Evolutionary conservation across 1,284 basidiomycete species (phyloP), one percentile per base, ranked within the genome.

Genomic region (Pascua sp.): DNA sequence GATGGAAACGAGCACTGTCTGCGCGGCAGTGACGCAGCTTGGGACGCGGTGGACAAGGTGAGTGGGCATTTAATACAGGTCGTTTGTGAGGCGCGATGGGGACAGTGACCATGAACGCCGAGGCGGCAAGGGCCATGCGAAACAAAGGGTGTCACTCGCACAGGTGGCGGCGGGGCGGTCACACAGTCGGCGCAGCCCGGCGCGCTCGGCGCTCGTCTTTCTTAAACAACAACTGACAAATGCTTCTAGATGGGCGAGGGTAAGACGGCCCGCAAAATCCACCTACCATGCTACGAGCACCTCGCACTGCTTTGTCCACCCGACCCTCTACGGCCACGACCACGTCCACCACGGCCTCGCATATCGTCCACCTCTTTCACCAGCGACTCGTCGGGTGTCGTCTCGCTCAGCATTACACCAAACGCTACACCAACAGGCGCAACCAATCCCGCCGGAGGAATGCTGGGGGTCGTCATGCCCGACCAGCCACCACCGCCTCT

Each of bases 261-360:
- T 2, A 62, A 65, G 53, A 73, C 71, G 56, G 63, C 61, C 40
- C 66, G 65, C 42, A 70, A 70, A 57, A 70, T 75, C 43, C 65
- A 71, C 42, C 53, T 75, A 13, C 70, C 71, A 10, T 66, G 58
- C 36, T 75, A 63, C 57, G 68, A 73, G 43, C 56, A 63, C 5
- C 59, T 75, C 4, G 58, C 62, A 3, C 47, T 69, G 0, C 60
- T 75, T 4, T 75, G 72, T 53, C 56, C 67, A 1, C 24, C 39
- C 16, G 60, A 65, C n/a, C 17, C 41, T 7, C 24, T 32, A 11
- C 49, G 51, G 5, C 45, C 42, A n/a, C 51, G 52, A 4, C 50
- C 46, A 17, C 49, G 60, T 5, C 53, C 53, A 8, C 32, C 51
- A 7, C 54, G 55, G 40, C 52, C 52, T 2, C 51, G 60, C 41